phyloP scores from a whole-genome alignment of 2,329 filamentous ascomycete genomes.

The Dactylellina haptotyla region DNA sequence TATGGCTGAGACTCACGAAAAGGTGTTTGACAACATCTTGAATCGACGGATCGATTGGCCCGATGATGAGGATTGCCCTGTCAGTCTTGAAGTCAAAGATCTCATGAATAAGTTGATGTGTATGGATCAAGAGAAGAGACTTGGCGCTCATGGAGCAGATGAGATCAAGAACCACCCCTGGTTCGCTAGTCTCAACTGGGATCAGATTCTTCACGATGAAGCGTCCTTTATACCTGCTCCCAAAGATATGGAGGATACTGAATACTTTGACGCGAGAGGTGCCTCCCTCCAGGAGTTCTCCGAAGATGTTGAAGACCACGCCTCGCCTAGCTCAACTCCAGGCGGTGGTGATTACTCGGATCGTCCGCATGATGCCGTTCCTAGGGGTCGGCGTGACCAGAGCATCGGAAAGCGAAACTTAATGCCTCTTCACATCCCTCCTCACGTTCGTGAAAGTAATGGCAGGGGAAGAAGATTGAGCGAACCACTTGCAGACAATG shows the following conservation, averaged over 20 bases:
- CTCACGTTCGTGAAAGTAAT: slow-evolving; percentile 84
- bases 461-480: slow-evolving; percentile 83
- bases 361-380: slow-evolving; percentile 92
- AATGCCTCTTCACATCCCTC: slow-evolving; percentile 95
- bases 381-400: slow-evolving; percentile 85
- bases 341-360: slow-evolving; percentile 80
- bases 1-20: slow-evolving; percentile 85
- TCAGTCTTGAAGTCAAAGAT: slow-evolving; percentile 89
- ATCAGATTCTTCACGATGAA: slow-evolving; percentile 89
- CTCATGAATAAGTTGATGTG: slow-evolving; percentile 92
- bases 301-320: slow-evolving; percentile 88
- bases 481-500: slow-evolving; percentile 86
- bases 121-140: slow-evolving; percentile 79
- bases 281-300: slow-evolving; percentile 91
- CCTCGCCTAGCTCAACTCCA: slow-evolving; percentile 75
- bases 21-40: slow-evolving; percentile 97
- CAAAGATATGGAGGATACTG: slow-evolving; percentile 95
- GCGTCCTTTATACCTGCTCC: slow-evolving; percentile 93
- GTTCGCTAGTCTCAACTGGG: slow-evolving; percentile 90
- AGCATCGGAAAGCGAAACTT: slow-evolving; percentile 88
- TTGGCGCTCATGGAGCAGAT: slow-evolving; percentile 91
- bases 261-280: slow-evolving; percentile 94
- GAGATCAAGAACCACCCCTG: slow-evolving; percentile 90
- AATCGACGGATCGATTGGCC: slow-evolving; percentile 92
- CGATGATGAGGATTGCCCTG: slow-evolving; percentile 73